Percentiles rank a stretch among this genome's conserved stretches.
Conservation (phyloP, 495 filamentous ascomycete genomes). For the Tuber calosporum region DNA sequence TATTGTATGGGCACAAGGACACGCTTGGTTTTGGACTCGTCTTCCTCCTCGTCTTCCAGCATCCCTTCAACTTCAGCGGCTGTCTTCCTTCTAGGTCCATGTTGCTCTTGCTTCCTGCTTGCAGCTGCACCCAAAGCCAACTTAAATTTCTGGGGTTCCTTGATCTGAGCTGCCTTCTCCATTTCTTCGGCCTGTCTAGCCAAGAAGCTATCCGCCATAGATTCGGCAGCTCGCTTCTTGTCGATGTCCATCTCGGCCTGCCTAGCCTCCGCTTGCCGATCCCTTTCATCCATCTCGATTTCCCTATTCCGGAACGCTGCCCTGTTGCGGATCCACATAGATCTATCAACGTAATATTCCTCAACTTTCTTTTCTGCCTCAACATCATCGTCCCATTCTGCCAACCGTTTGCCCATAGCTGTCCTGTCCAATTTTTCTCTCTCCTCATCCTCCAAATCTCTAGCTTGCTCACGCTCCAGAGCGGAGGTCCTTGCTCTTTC, state of each 20-base stretch:
- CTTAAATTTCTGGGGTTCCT: constrained; percentile 82
- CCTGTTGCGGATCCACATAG: constrained; percentile 76
- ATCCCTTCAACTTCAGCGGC: constrained; percentile 90
- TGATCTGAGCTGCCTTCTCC: constrained; percentile 48
- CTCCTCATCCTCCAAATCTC: constrained; percentile 63
- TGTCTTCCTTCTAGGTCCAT: constrained; percentile 62
- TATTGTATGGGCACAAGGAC: constrained; percentile 89
- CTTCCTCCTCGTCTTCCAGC: constrained; percentile 87
- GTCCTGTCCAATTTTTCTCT: constrained; percentile 55
- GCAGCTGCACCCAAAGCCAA: constrained; percentile 82
- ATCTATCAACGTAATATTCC: constrained; percentile 80
- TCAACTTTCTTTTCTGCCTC: constrained; percentile 65
- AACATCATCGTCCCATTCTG: constrained; percentile 81
- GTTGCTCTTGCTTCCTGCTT: constrained; percentile 65
- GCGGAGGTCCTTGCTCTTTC: constrained; percentile 77
- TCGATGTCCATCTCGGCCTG: constrained; percentile 65
- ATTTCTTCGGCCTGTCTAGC: constrained; percentile 81
- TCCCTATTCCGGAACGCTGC: constrained; percentile 65
- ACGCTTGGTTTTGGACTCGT: constrained; percentile 61
- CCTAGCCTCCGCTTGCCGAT: constrained; percentile 68
- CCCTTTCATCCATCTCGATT: constrained; percentile 65
- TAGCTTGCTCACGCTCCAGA: constrained; percentile 69
- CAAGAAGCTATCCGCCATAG: constrained; percentile 88
- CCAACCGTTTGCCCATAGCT: constrained; percentile 63
- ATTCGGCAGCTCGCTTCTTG: constrained; percentile 64